These are phyloP conservation scores for Coniochaeta pulveracea DNA, from an alignment of 2,329 filamentous ascomycete species.

Conservation along the genomic window DNA sequence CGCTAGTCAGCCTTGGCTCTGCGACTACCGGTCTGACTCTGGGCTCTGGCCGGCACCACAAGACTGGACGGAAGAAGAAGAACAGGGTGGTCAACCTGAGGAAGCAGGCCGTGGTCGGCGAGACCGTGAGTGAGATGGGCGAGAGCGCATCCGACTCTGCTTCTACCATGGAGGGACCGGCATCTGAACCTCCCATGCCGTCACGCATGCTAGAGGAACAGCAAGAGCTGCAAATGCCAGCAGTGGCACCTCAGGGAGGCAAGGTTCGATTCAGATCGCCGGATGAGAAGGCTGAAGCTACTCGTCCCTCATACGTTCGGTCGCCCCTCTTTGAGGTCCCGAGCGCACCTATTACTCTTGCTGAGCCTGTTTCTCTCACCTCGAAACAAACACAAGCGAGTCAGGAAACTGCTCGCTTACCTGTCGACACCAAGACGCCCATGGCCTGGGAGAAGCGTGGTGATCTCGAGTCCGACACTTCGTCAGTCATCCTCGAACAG, in stretches of 20 bases:
- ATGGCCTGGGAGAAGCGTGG: constrained; percentile 15
- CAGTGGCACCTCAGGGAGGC: constrained; percentile 16
- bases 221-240: constrained; percentile 25
- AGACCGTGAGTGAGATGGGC: constrained; percentile 38
- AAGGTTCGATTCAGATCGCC: constrained; percentile 30
- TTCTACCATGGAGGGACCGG: constrained; percentile 46
- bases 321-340: constrained; percentile 17
- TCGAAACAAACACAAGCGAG: constrained; percentile 9
- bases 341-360: constrained; percentile 14
- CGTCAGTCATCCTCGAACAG: constrained; percentile 59
- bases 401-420: constrained; percentile 10
- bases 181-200: constrained; percentile 48
- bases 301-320: too few species aligned
- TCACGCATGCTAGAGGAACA: constrained; percentile 48
- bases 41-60: constrained; percentile 44
- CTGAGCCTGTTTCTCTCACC: background rate
- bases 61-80: constrained; percentile 68
- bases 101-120: constrained; percentile 38
- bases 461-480: constrained; percentile 31
- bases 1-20: constrained; percentile 50
- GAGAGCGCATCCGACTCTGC: constrained; percentile 30
- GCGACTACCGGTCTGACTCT: constrained; percentile 51
- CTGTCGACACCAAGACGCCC: constrained; percentile 11
- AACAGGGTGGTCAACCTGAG: constrained; percentile 72
- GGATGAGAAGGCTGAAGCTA: constrained; percentile 15